These are phyloP conservation scores for Plectosphaerella plurivora DNA, from an alignment of 2,329 filamentous ascomycete species.

Conservation along the genomic window DNA sequence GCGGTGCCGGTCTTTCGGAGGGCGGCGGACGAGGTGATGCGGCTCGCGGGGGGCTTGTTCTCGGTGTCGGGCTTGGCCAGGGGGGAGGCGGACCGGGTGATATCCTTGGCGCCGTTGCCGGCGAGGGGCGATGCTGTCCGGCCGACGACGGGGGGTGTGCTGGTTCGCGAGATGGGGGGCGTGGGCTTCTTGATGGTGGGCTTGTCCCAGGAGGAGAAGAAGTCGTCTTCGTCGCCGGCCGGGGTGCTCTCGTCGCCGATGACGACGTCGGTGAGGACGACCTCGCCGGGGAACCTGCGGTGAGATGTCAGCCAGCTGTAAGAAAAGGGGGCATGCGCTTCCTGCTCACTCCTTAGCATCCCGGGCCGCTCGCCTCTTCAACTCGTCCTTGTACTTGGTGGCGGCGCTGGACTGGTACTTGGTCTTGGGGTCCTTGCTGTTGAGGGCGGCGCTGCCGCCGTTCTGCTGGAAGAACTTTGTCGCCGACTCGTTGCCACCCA, in stretches of 20 bases:
- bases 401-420: slow-evolving; percentile 96
- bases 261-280: slow-evolving; percentile 73
- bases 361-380: slow-evolving; percentile 76
- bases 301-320: slow-evolving; percentile 15
- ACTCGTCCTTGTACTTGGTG: slow-evolving; percentile 95
- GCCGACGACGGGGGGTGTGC: slow-evolving; percentile 75
- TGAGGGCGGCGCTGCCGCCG: slow-evolving; percentile 86
- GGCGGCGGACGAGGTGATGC: slow-evolving; percentile 73
- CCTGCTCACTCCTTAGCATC: slow-evolving; percentile 74
- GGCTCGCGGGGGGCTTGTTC: slow-evolving; percentile 56
- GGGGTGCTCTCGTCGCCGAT: slow-evolving; percentile 69
- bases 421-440: slow-evolving; percentile 93
- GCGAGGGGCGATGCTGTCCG: slow-evolving; percentile 89
- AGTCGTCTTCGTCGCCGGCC: slow-evolving; percentile 79
- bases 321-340: background rate
- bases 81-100: slow-evolving; percentile 74
- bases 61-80: slow-evolving; percentile 58
- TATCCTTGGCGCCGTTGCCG: slow-evolving; percentile 66
- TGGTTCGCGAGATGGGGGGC: slow-evolving; percentile 85
- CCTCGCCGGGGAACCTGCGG: slow-evolving; percentile 73
- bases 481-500: slow-evolving; percentile 95
- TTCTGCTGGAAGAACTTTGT: slow-evolving; percentile 98
- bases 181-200: slow-evolving; percentile 94
- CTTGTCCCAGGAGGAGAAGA: slow-evolving; percentile 99
- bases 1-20: slow-evolving; percentile 69